Base-by-base conservation (phyloP, 805 yeast genomes). In the Citeromyces nyonsensis region DNA sequence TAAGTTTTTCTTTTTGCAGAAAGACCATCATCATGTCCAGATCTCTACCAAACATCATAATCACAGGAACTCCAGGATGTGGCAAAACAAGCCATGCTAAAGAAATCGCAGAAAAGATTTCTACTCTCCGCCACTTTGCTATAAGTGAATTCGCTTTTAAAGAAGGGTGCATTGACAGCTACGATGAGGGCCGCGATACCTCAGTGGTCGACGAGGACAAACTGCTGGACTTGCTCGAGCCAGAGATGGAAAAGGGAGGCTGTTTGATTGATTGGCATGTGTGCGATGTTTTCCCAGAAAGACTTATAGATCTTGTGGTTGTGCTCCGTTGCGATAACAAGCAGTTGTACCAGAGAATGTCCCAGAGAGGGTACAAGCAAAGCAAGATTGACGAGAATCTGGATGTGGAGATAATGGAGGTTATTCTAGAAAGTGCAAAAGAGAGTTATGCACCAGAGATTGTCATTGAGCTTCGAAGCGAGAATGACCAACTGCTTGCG, bases 331-430 rank as follows among this genome's bases (percentile, higher is more conserved):
- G 94, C 29, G 79, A 81, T 45, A 84, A 81, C 45, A 56, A 73
- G 10, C 52, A 61, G 1, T 64, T 91, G 15, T 79, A 66, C 52
- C 94, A 84, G 33, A 65, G 99, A 44, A 60, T 91, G 42, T 59
- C 62, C 38, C 66, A 69, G 37, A 68, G 98, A 51, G 79, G 76
- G 5, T 91, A 91, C 49, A 72, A 77, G 34, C 78, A 82, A 38
- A 63, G 67, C 38, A 91, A 91, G 55, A 71, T 91, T 40, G 78
- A 76, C 36, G 99, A 91, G 46, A 91, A 91, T 49, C 57, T 91
- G 29, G 98, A 91, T 52, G 93, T 94, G 37, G 99, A 91, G 55
- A 91, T 91, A 41, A 91, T 91, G 97, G 88, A 86, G 42, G 82
- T 88, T 10, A 69, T 91, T 10, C 54, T 74, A 30, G 79, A 77